Evolutionary conservation across 306 rosid species (phyloP), one percentile per base, ranked within the genome.

Genomic region (Quercus mongolica): DNA sequence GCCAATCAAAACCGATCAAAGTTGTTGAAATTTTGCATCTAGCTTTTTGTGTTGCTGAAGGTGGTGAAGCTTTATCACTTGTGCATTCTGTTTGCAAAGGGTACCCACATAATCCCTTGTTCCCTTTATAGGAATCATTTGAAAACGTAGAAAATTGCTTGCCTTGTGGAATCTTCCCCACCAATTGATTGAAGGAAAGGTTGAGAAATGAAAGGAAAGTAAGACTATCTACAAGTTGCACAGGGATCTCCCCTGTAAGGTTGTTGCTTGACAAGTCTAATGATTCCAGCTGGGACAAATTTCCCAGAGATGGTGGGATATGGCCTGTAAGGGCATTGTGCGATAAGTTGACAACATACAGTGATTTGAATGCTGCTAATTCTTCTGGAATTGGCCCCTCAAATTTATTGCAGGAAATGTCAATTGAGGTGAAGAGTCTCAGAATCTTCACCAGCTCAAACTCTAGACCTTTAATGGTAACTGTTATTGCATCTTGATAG

Each of bases 1-100:
- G 86, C 99, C 99, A 92, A 77, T 90, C 95, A 83, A 84, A 78
- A 74, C 75, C 57, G 38, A 7, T 62, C 41, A 14, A 4, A 3
- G 1, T 15, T 3, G 44, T 85, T 46, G 84, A 79, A 54, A 0
- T 0, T 0, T 54, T 10, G 25, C 15, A 15, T 0, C 3, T 0
- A 14, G 11, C n/a, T 0, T 26, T 15, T 4, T 17, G 20, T 55
- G 76, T 5, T 55, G 21, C 58, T 55, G 58, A n/a, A n/a, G 74
- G 2, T 30, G 69, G 28, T 0, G 0, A 1, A 3, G 1, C 62
- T 64, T 41, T 41, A 41, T 41, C 46, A 62, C 1, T 0, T 20
- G 8, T 5, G 49, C 71, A 65, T 65, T 31, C 10, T 65, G 3
- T 12, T 6, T 30, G 69, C 68, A 85, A 61, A 3, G 86, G 87